Evolutionary conservation across 1,139 yeast genomes (phyloP), one percentile per base, ranked within the genome.

Genomic region (Magnusiomyces sp.): DNA sequence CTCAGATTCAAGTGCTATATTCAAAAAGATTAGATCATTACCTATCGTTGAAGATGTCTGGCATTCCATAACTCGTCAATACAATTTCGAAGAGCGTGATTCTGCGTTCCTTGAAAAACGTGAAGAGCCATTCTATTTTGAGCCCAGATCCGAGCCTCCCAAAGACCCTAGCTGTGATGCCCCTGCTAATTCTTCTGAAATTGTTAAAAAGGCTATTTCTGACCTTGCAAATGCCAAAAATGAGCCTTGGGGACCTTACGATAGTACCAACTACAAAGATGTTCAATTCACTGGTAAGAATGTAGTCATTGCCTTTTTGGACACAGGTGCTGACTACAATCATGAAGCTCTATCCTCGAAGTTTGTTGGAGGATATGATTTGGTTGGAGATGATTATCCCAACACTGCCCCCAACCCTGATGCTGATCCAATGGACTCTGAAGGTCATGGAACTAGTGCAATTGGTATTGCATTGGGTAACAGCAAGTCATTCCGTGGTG

Each of bases 381-480:
- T 43, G 14, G 53, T 51, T 29, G 29, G 29, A 23, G 29, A 23
- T 23, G 29, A 23, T 7, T 23, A 23, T 23, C 29, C 29, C 7
- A 23, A 14, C 34, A 29, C 9, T 16, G 3, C 7, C 11, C 40
- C 40, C n/a, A 6, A 17, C n/a, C 53, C 55, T n/a, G 45, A 47
- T 19, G 45, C 41, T 29, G 52, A 56, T 20, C 50, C 56, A 13
- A 41, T 27, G 32, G 61, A 58, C 43, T 48, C 53, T 31, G 45
- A 47, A 54, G 83, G 83, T 0, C 84, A 79, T 57, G 84, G 84
- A 2, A 78, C 83, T 1, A 82, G 77, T 58, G 83, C 77, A 2
- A 83, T 83, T 0, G 83, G 83, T 0, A 58, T 79, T 10, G 71
- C 79, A 29, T 83, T 53, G 11, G 60, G 57, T 27, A 51, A 43